Evolutionary conservation across 768 basidiomycete species (phyloP).

Genomic region (Erythrobasidium yunnanense): DNA sequence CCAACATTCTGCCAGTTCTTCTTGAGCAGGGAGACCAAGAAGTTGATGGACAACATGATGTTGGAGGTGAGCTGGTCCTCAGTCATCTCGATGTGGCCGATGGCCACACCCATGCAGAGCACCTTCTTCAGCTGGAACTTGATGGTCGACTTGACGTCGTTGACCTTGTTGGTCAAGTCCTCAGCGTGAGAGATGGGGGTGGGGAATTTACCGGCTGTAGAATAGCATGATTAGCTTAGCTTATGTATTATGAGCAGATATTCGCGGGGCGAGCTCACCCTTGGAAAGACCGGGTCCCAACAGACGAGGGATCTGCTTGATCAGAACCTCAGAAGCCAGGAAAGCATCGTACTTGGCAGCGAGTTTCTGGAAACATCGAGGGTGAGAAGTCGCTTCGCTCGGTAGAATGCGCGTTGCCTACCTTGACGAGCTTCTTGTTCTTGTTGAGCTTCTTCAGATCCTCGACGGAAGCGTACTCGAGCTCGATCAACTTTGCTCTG

Average conservation of each 20-base stretch:
- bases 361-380: constrained; percentile 54
- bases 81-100: constrained; percentile 93
- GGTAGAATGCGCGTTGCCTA: constrained; percentile 1
- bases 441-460: constrained; percentile 85
- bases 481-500: constrained; percentile 91
- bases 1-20: constrained; percentile 99
- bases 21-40: constrained; percentile 96
- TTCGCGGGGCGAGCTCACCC: no score
- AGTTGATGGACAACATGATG: constrained; percentile 99
- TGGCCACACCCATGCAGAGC: constrained; percentile 94
- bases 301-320: constrained; percentile 99
- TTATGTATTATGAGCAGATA: no score
- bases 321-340: constrained; percentile 89
- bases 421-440: constrained; percentile 99
- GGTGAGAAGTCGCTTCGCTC: not conserved
- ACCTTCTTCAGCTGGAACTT: constrained; percentile 53
- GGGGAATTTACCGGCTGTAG: constrained; percentile 92
- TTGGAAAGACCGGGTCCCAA: constrained; percentile 99
- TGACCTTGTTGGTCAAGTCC: constrained; percentile 78
- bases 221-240: not conserved
- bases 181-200: constrained; percentile 88
- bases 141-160: constrained; percentile 95
- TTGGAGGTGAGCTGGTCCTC: constrained; percentile 94
- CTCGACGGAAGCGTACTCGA: constrained; percentile 97
- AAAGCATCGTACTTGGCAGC: constrained; percentile 99